Percentiles rank a stretch among this genome's conserved stretches.
Conservation (phyloP, 176 grass and related monocot species). For the Oryza nivara region DNA sequence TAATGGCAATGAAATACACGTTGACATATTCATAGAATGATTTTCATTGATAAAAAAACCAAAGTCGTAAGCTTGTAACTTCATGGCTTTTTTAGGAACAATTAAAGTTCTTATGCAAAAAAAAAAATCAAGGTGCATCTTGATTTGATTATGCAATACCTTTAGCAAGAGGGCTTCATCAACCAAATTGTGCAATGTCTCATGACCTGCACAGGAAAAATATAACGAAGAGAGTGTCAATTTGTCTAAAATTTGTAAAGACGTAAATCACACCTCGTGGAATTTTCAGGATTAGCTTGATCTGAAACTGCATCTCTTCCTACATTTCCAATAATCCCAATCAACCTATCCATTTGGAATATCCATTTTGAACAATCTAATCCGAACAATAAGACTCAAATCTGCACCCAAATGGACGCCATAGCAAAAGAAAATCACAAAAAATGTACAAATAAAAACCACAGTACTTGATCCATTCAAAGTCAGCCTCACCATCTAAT, state of each 20-base stretch:
- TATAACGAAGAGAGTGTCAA: constrained; percentile 29
- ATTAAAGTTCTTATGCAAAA: too few species aligned
- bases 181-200: constrained; percentile 66
- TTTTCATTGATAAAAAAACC: too few species aligned
- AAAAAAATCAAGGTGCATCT: too few species aligned
- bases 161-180: constrained; percentile 80
- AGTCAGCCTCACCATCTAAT: not conserved
- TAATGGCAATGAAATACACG: too few species aligned
- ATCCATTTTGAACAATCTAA: not conserved
- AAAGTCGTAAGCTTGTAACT: too few species aligned
- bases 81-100: too few species aligned
- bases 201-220: constrained; percentile 49
- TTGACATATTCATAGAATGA: too few species aligned
- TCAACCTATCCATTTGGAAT: not conserved
- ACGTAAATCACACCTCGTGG: not conserved
- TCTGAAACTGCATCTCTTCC: not conserved
- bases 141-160: constrained; percentile 45
- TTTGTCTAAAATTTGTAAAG: not conserved
- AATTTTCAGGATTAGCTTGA: not conserved
- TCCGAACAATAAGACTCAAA: not conserved
- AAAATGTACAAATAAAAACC: not conserved
- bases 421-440: not conserved
- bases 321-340: not conserved
- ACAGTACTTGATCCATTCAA: not conserved
- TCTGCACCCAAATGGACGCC: not conserved